Percentiles rank a stretch among this genome's conserved stretches.
phyloP scores from a whole-genome alignment of 352 stramenopile species.

The Phytophthora fragariae region DNA sequence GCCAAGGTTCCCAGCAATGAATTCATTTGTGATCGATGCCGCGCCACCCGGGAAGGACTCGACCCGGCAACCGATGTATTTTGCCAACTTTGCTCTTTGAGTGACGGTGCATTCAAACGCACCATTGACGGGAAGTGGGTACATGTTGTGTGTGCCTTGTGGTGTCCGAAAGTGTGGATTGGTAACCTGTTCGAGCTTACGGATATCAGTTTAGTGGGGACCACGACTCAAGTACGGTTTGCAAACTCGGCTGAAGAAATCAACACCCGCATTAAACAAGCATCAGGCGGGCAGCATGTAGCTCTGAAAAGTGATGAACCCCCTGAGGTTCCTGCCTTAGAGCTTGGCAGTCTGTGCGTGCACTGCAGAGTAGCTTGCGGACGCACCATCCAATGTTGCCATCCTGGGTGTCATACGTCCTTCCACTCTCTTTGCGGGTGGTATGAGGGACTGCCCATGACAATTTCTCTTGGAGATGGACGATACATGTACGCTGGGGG shows the following conservation, averaged over 20 bases:
- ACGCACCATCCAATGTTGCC: constrained; percentile 73
- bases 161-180: constrained; percentile 89
- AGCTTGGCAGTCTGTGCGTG: constrained; percentile 59
- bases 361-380: constrained; percentile 83
- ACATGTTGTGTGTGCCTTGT: constrained; percentile 91
- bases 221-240: constrained; percentile 54
- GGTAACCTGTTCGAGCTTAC: constrained; percentile 78
- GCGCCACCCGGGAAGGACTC: constrained; percentile 55
- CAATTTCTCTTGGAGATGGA: constrained; percentile 49
- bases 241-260: constrained; percentile 68
- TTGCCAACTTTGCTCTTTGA: constrained; percentile 87
- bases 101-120: constrained; percentile 88
- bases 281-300: constrained; percentile 15
- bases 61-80: constrained; percentile 70
- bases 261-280: constrained; percentile 43
- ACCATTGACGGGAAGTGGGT: constrained; percentile 90
- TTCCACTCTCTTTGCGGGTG: constrained; percentile 90
- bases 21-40: constrained; percentile 91
- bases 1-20: constrained; percentile 83
- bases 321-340: constrained; percentile 25
- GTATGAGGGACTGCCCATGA: constrained; percentile 86
- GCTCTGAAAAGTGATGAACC: constrained; percentile 20
- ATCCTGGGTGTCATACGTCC: constrained; percentile 58
- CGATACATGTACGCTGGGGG: constrained; percentile 79
- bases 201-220: constrained; percentile 77